Evolutionary conservation across 2,329 filamentous ascomycete genomes (phyloP), one percentile per base, ranked within the genome.

Genomic region (Chrysoporthe deuterocubensis): DNA sequence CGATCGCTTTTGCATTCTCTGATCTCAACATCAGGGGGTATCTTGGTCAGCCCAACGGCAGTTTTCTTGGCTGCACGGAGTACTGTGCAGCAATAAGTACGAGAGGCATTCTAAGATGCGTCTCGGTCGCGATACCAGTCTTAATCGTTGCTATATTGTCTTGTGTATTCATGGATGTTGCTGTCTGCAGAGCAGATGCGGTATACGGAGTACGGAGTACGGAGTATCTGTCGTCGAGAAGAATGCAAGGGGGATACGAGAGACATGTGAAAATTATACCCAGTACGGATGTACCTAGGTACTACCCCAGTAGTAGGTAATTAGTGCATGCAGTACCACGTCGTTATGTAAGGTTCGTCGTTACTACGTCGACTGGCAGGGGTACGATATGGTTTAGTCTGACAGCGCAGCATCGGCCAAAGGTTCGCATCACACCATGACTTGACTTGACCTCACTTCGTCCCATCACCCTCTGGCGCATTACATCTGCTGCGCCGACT

Each of bases 381-480:
- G 50, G 14, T 34, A 21, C 14, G 48, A 50, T 50, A 26, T 26
- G 26, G 26, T 26, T 26, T 26, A 26, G 26, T 26, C 26, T 50
- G 46, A 50, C 46, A 50, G 46, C 46, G 21, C 46, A 50, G 37
- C 37, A 5, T 7, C 37, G 37, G 37, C 37, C 37, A 50, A 21
- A n/a, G 18, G 46, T 48, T 48, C 44, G 7, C 46, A 50, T 21
- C 46, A 50, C 46, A 50, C 46, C 46, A 50, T 50, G 46, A 50
- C 46, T 50, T 50, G 46, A n/a, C 46, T 50, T 26, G 50, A 57
- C 54, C 32, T 57, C 54, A 57, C 14, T 56, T 56, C 52, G 32
- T 32, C 26, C 48, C 48, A 52, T 52, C 48, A 18, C 21, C 54
- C n/a, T 57, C 16, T 34, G 54, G 54, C 32, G 34, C 32, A 37